A percentile compares a stretch with the other conserved stretches of the same genome.
Evolutionary conservation across 805 yeast genomes (phyloP).

Genomic region (Metschnikowia chrysomelidarum): DNA sequence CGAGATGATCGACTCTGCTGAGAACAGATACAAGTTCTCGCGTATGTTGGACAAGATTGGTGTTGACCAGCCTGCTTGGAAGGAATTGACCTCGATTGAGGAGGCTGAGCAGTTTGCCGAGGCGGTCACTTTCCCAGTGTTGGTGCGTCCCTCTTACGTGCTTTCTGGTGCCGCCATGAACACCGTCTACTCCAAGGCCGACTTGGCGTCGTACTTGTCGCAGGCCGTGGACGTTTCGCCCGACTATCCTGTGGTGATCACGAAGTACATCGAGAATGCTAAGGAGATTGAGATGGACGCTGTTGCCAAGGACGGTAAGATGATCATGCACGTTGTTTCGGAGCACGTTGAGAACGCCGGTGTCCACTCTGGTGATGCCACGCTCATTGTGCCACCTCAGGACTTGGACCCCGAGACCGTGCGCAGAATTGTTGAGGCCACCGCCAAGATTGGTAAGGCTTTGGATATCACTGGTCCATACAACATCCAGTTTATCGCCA

Average conservation of each 20-base stretch:
- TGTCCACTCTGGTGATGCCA: conserved; percentile 99
- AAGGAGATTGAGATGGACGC: conserved; percentile 99
- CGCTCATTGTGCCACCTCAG: conserved; percentile 95
- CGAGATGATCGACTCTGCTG: conserved; percentile 97
- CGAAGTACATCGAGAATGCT: conserved; percentile 95
- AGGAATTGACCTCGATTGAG: conserved; percentile 86
- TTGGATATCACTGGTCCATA: conserved; percentile 96
- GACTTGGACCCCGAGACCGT: conserved; percentile 91
- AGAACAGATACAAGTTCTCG: conserved; percentile 95
- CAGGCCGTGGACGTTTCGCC: conserved; percentile 98
- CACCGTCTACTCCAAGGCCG: conserved; percentile 87
- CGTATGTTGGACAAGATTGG: conserved; percentile 95
- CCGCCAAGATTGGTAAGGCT: conserved; percentile 94
- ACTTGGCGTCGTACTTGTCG: conserved; percentile 78
- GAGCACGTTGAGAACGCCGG: conserved; percentile 99
- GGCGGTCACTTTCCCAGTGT: conserved; percentile 87
- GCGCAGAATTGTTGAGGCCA: conserved; percentile 85
- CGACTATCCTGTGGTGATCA: conserved; percentile 95
- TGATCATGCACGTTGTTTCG: conserved; percentile 95
- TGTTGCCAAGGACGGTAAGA: conserved; percentile 91
- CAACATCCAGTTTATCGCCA: conserved; percentile 95
- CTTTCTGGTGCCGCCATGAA: conserved; percentile 99
- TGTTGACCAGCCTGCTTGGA: conserved; percentile 99
- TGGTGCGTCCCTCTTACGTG: conserved; percentile 97
- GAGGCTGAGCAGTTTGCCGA: conserved; percentile 94